Evolutionary conservation across 163 green algal genomes (phyloP).

Genomic region (Picocystis sp.): DNA sequence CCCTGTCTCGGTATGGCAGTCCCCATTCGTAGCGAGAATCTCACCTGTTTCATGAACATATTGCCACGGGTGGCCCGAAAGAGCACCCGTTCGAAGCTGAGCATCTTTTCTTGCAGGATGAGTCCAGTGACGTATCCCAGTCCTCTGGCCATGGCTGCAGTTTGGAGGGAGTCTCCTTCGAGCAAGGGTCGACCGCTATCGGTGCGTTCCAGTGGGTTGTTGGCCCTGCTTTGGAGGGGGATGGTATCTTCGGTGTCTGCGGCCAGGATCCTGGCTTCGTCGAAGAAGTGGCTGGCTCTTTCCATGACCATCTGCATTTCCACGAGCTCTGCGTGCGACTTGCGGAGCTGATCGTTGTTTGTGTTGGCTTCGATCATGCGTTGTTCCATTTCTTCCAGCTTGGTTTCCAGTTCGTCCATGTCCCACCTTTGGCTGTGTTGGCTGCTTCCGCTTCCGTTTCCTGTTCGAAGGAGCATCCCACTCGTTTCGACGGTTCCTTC

Average conservation of each 20-base stretch:
- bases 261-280: conserved; percentile 35
- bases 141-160: conserved; percentile 12
- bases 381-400: conserved; percentile 69
- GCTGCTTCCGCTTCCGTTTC: not conserved
- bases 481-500: not conserved
- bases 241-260: not conserved
- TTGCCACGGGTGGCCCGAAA: conserved; percentile 93
- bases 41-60: conserved; percentile 69
- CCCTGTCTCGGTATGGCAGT: no score
- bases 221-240: not conserved
- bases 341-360: conserved; percentile 75
- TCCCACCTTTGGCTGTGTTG: not conserved
- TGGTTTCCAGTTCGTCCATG: conserved; percentile 26
- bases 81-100: conserved; percentile 73
- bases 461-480: not conserved
- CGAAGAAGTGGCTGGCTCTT: conserved; percentile 78
- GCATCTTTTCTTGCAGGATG: conserved; percentile 50
- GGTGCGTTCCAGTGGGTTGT: not conserved
- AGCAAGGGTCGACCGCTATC: not conserved
- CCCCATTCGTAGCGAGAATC: no score
- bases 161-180: conserved; percentile 1
- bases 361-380: conserved; percentile 76
- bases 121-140: conserved; percentile 63
- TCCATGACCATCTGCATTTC: conserved; percentile 96
- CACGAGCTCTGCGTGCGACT: conserved; percentile 70